These are phyloP conservation scores for Botrytis elliptica DNA, from an alignment of 2,329 filamentous ascomycete species.

Conservation along the genomic window DNA sequence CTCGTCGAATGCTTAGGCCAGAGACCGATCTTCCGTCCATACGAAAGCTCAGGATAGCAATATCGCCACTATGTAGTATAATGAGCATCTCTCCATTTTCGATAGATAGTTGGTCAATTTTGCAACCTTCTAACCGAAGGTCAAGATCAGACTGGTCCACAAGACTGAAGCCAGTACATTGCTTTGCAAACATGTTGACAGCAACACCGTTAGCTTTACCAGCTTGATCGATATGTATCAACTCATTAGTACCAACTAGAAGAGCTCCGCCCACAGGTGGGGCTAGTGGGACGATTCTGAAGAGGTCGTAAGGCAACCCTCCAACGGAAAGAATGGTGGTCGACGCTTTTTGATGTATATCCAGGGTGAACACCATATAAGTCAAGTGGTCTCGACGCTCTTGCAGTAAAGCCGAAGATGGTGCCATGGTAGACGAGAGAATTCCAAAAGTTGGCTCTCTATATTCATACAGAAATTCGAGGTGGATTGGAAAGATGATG, in stretches of 20 bases:
- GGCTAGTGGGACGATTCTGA: conserved; percentile 77
- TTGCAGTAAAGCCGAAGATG: conserved; percentile 69
- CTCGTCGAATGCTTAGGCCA: conserved; percentile 69
- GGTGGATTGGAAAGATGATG: conserved; percentile 83
- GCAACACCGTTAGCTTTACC: conserved; percentile 91
- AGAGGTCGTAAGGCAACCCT: conserved; percentile 83
- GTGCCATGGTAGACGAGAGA: conserved; percentile 71
- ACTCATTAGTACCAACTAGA: conserved; percentile 81
- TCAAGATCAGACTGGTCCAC: conserved; percentile 80
- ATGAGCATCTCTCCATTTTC: conserved; percentile 84
- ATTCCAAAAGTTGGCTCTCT: conserved; percentile 97
- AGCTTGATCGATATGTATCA: conserved; percentile 94
- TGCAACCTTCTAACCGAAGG: conserved; percentile 77
- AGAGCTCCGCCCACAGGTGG: conserved; percentile 85
- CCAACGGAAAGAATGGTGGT: conserved; percentile 87
- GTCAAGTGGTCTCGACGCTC: conserved; percentile 81
- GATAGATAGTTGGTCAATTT: conserved; percentile 71
- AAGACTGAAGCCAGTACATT: conserved; percentile 79
- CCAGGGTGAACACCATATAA: conserved; percentile 93
- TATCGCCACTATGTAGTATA: conserved; percentile 70
- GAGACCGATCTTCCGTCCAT: conserved; percentile 91
- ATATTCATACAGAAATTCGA: conserved; percentile 94
- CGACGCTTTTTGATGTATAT: conserved; percentile 88
- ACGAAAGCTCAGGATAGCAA: conserved; percentile 76
- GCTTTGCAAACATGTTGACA: conserved; percentile 85